Percentiles rank a stretch among this genome's conserved stretches.
Evolutionary conservation across 352 stramenopile species (phyloP).

Genomic region (Pseudoperonospora humuli): DNA sequence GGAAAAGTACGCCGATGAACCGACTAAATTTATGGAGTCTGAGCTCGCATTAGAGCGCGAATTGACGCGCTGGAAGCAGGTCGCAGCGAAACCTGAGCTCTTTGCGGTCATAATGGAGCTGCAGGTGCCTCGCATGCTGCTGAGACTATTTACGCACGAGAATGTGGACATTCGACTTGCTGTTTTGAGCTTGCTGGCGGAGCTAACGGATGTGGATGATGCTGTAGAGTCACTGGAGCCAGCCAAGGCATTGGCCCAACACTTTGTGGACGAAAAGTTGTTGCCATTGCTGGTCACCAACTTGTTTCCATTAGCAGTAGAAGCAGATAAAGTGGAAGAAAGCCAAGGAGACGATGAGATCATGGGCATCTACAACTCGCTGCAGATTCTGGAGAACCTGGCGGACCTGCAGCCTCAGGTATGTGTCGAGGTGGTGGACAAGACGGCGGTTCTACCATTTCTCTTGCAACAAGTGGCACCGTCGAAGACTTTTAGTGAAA

Average conservation of each 20-base stretch:
- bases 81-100: constrained; percentile 57
- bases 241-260: constrained; percentile 32
- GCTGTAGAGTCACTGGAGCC: constrained; percentile 33
- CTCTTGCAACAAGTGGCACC: constrained; percentile 43
- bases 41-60: constrained; percentile 64
- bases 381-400: constrained; percentile 80
- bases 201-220: constrained; percentile 70
- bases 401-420: constrained; percentile 47
- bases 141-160: constrained; percentile 73
- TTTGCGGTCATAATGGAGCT: constrained; percentile 46
- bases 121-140: constrained; percentile 54
- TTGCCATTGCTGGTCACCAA: constrained; percentile 42
- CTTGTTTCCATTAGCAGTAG: constrained; percentile 31
- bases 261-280: constrained; percentile 57
- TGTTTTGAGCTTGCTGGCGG: constrained; percentile 48
- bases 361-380: constrained; percentile 62
- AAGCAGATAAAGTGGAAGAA: constrained; percentile 3
- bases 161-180: constrained; percentile 70
- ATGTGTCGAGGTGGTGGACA: constrained; percentile 34
- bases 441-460: constrained; percentile 49
- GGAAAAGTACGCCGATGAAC: constrained; percentile 70
- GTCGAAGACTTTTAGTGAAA: constrained; percentile 39
- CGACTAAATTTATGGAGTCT: constrained; percentile 77
- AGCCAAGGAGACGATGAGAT: constrained; percentile 54
- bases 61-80: constrained; percentile 41